A percentile compares a stretch with the other conserved stretches of the same genome.
Evolutionary conservation across 805 yeast species (phyloP).

Genomic region (Pichia thaimueangensis): DNA sequence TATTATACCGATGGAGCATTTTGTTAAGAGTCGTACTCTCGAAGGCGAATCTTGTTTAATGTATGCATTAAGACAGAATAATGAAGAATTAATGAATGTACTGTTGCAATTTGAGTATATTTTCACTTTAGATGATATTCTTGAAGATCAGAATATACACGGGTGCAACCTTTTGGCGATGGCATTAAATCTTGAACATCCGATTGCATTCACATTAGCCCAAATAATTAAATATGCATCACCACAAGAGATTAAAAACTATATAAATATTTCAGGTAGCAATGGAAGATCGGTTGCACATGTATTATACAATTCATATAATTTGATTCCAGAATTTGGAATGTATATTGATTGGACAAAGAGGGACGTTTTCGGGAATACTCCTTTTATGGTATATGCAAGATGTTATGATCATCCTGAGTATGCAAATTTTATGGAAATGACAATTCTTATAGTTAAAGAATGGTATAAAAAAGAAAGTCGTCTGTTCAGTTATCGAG

Average conservation of each 20-base stretch:
- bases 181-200: conserved; percentile 50
- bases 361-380: conserved; percentile 60
- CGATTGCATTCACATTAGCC: conserved; percentile 34
- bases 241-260: conserved; percentile 38
- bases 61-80: conserved; percentile 49
- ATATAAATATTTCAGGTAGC: conserved; percentile 45
- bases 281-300: conserved; percentile 65
- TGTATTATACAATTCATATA: conserved; percentile 52
- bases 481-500: conserved; percentile 38
- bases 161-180: conserved; percentile 53
- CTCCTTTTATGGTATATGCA: conserved; percentile 71
- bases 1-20: conserved; percentile 16
- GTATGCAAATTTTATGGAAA: conserved; percentile 44
- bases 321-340: conserved; percentile 50
- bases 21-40: conserved; percentile 35
- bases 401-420: conserved; percentile 74
- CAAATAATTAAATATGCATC: conserved; percentile 37
- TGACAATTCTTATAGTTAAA: conserved; percentile 39
- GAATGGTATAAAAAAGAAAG: conserved; percentile 34
- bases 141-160: conserved; percentile 52
- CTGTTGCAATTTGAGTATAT: conserved; percentile 41
- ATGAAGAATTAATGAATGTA: conserved; percentile 37
- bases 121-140: conserved; percentile 59
- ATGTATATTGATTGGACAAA: conserved; percentile 59
- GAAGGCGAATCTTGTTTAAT: conserved; percentile 69